Base-by-base conservation (phyloP, 2,329 filamentous ascomycete species). In the Geoglossum cookeanum region DNA sequence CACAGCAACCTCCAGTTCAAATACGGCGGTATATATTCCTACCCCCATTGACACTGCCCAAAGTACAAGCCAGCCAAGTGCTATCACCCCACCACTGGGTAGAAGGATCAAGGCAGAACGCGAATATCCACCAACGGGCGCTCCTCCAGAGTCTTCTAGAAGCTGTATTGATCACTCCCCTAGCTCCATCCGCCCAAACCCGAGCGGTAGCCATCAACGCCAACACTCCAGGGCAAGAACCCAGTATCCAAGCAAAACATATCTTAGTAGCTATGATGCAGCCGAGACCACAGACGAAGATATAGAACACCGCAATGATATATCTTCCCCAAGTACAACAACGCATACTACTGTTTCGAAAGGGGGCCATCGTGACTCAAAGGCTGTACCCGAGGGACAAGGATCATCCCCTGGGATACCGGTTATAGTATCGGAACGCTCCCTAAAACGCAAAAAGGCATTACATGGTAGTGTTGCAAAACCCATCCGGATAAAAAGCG, bases 401-500 rank as follows among this genome's bases (percentile, higher is more conserved):
- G 30, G 9, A 53, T 53, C 32, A 17, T 37, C 49, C 30, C 49
- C 48, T 33, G 55, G 58, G 48, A 56, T 54, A 3, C 61, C 61
- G 4, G 55, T 61, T 27, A 37, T 62, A 13, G 37, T 62, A 1
- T 62, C 53, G 42, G 61, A 60, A 37, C 57, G 59, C 11, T 55
- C 52, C 33, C 58, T 63, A 9, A 62, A 57, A 49, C 53, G 59
- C 30, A 58, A 58, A 53, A 22, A 51, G 13, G 30, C 11, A 37
- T 11, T 29, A 9, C 8, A 45, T 15, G 60, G 55, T 32, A 59
- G 57, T 47, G 47, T 61, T 27, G 57, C 60, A 15, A 59, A 59
- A 15, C 61, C 64, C 17, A 59, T 67, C 39, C 51, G 62, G 15
- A 60, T 71, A 29, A 72, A 72, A 60, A 65, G 64, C 55, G 69